Conservation (phyloP, 2,329 filamentous ascomycete species). For the Sporothrix dimorphospora region DNA sequence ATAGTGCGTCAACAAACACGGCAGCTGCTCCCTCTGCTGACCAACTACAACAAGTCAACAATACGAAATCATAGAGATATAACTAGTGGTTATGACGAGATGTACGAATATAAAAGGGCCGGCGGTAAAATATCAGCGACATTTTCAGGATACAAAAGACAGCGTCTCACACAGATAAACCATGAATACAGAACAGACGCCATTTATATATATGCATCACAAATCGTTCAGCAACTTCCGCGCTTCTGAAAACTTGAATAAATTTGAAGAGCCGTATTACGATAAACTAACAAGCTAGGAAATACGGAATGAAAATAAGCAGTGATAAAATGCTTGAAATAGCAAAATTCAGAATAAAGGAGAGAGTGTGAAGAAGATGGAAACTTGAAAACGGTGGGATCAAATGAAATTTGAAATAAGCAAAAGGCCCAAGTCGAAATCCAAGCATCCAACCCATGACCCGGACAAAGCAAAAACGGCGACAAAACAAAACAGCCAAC, state of each 20-base stretch:
- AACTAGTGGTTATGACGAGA: not conserved
- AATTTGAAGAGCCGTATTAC: not conserved
- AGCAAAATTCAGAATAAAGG: not conserved
- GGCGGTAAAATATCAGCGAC: not conserved
- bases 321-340: too few relatives aligned
- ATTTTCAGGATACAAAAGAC: slow-evolving; percentile 3
- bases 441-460: not conserved
- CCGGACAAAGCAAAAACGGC: not conserved
- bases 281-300: not conserved
- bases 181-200: too few relatives aligned
- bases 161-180: not conserved
- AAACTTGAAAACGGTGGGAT: not conserved
- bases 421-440: not conserved
- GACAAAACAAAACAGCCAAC: not conserved
- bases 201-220: too few relatives aligned
- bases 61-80: slow-evolving; percentile 3
- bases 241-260: too few relatives aligned
- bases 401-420: not conserved
- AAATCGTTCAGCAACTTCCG: too few relatives aligned
- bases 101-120: slow-evolving; percentile 12
- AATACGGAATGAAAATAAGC: too few relatives aligned
- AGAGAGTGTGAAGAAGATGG: not conserved
- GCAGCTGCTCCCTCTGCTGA: not conserved
- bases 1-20: not conserved
- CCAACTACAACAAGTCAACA: not conserved